phyloP scores from a whole-genome alignment of 176 grass and related monocot genomes.

The Tuctoria greenei region DNA sequence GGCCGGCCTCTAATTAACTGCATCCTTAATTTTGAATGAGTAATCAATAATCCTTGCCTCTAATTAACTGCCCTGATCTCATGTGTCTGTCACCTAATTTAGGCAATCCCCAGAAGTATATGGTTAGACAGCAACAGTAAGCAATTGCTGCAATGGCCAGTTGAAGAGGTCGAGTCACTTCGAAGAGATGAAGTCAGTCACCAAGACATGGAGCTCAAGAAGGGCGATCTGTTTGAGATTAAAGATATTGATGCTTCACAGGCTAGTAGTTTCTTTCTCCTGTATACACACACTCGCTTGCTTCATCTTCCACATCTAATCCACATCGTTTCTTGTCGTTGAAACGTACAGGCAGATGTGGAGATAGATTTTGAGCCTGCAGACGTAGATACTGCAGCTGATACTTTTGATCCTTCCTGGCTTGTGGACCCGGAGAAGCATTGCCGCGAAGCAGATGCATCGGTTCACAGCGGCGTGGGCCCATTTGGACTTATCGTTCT shows the following conservation, averaged over 20 bases:
- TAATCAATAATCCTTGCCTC: not conserved
- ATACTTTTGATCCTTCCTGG: constrained; percentile 66
- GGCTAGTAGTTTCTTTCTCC: too few species aligned
- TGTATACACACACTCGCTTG: not conserved
- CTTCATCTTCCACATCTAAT: not conserved
- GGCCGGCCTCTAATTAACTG: not conserved
- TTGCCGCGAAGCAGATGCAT: constrained; percentile 52
- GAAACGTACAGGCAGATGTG: constrained; percentile 79
- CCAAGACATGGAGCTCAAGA: constrained; percentile 52
- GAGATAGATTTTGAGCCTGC: constrained; percentile 69
- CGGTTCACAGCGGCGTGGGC: constrained; percentile 44
- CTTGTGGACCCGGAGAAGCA: constrained; percentile 60
- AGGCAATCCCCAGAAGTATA: constrained; percentile 79
- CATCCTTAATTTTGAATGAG: not conserved
- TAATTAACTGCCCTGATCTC: too few species aligned
- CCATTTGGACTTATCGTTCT: constrained; percentile 82
- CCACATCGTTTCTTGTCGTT: constrained; percentile 17
- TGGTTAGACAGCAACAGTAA: constrained; percentile 67
- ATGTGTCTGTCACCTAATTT: constrained; percentile 7
- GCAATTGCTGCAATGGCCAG: constrained; percentile 77
- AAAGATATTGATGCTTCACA: constrained; percentile 58
- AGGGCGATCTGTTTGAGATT: constrained; percentile 56
- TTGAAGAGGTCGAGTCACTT: constrained; percentile 74
- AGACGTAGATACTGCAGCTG: constrained; percentile 36
- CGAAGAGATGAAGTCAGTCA: constrained; percentile 54